Evolutionary conservation across 768 basidiomycete species (phyloP), one percentile per base, ranked within the genome.

Genomic region (Pleurotus eryngii): DNA sequence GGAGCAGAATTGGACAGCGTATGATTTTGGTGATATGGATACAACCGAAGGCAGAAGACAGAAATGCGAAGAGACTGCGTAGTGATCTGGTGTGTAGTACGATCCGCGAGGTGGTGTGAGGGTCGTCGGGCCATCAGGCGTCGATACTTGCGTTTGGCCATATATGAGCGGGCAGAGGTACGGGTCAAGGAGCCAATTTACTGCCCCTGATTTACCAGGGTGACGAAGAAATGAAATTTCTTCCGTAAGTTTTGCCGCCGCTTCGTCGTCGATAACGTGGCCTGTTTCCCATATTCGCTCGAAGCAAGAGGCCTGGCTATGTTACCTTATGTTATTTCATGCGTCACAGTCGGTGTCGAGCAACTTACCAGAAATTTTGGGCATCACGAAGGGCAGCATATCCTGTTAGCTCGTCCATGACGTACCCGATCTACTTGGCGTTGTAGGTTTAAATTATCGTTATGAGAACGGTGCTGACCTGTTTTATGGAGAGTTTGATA

Each of bases 241-340:
- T 26, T 60, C 20, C n/a, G 62, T 61, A 26, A 78, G 58, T 9
- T 56, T 27, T 14, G 27, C 24, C n/a, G 54, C 46, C 26, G 50
- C 49, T 15, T 45, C 3, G 12, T 56, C 9, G 45, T 65, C 61
- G 22, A 75, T 47, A 35, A 73, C 55, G 35, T 49, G 27, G 35
- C 68, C 64, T 0, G 75, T 73, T 61, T 81, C 76, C 81, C 81
- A 83, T 18, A 83, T 79, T 17, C 82, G 76, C 49, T 82, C 81
- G 59, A 81, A 82, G 61, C 77, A 81, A n/a, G 82, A 81, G 5
- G 81, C 73, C 63, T 82, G 74, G 60, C 82, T 83, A 56, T 43
- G 22, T 4, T 20, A 26, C 24, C 24, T 5, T 26, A n/a, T 40
- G 46, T 53, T 17, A 54, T 22, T 51, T 45, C 30, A 6, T 14